A percentile compares a stretch with the other conserved stretches of the same genome.
Evolutionary conservation across 169 alveolate species (phyloP).

Genomic region (Eimeria zaria): DNA sequence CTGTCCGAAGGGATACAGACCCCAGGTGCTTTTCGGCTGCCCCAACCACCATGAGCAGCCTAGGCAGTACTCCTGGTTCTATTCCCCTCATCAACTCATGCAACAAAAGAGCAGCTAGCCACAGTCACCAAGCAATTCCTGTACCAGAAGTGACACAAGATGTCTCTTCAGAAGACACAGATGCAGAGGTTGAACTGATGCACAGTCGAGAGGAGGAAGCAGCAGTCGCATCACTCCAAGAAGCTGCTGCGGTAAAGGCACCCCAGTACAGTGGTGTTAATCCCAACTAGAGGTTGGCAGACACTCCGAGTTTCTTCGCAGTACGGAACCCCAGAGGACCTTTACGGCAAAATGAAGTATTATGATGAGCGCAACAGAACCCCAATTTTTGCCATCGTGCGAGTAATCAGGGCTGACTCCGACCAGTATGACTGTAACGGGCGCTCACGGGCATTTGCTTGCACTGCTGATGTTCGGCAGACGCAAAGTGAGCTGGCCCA

Average conservation of each 20-base stretch:
- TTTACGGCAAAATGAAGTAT: neutral
- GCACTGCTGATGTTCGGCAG: constrained; percentile 47
- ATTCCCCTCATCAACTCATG: neutral
- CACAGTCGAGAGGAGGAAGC: constrained; percentile 68
- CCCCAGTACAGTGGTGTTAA: neutral
- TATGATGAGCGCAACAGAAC: neutral
- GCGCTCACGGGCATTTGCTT: neutral
- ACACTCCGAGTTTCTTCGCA: neutral
- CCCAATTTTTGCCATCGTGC: neutral
- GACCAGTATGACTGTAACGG: neutral
- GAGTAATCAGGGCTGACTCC: neutral
- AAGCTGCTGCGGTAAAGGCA: neutral
- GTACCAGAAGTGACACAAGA: neutral
- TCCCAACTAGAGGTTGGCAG: neutral
- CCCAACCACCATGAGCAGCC: constrained; percentile 27
- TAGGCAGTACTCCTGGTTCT: constrained; percentile 21
- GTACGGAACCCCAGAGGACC: neutral
- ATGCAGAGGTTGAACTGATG: constrained; percentile 61
- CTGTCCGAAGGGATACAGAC: constrained; percentile 34
- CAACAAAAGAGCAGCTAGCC: neutral
- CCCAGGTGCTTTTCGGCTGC: constrained; percentile 71
- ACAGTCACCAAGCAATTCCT: neutral
- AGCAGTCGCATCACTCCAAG: constrained; percentile 27
- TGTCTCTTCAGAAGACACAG: neutral
- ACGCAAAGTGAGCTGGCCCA: neutral